Conservation (phyloP, 208 protist species). For the Crithidia brevicula region DNA sequence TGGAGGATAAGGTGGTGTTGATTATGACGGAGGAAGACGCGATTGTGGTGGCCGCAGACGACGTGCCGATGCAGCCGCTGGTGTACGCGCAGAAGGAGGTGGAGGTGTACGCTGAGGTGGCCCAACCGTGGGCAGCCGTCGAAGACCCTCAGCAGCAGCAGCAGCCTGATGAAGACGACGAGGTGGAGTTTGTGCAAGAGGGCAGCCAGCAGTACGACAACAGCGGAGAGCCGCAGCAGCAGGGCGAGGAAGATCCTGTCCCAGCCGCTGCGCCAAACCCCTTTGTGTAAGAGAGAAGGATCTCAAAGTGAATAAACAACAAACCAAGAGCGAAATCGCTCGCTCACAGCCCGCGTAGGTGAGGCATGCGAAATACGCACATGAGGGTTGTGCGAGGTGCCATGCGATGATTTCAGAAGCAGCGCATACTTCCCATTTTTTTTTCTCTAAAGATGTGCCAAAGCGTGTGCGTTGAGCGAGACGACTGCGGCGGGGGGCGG, state of each 20-base stretch:
- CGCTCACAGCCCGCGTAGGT: too few species aligned
- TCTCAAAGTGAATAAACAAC: not conserved
- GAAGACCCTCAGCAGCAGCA: not conserved
- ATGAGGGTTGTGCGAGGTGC: too few species aligned
- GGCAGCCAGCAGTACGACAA: constrained; percentile 4
- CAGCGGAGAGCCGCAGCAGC: constrained; percentile 17
- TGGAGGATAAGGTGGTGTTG: constrained; percentile 2
- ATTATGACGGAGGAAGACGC: not conserved
- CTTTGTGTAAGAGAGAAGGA: constrained; percentile 19
- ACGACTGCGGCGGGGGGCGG: too few species aligned
- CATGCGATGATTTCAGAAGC: too few species aligned
- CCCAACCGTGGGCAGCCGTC: not conserved
- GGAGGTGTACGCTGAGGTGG: constrained; percentile 3
- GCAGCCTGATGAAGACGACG: not conserved
- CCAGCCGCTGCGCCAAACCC: constrained; percentile 35
- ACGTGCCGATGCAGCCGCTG: not conserved
- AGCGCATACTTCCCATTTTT: too few species aligned
- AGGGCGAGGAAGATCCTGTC: constrained; percentile 30
- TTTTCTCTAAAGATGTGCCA: too few species aligned
- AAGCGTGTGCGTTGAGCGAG: too few species aligned
- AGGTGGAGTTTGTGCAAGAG: constrained; percentile 5
- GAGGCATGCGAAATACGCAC: too few species aligned
- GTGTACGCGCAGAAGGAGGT: constrained; percentile 4
- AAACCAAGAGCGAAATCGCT: too few species aligned
- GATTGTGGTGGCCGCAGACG: too few species aligned